Percentiles rank a stretch among this genome's conserved stretches.
phyloP scores from a whole-genome alignment of 2,329 filamentous ascomycete species.

The Sporothrix brasiliensis region DNA sequence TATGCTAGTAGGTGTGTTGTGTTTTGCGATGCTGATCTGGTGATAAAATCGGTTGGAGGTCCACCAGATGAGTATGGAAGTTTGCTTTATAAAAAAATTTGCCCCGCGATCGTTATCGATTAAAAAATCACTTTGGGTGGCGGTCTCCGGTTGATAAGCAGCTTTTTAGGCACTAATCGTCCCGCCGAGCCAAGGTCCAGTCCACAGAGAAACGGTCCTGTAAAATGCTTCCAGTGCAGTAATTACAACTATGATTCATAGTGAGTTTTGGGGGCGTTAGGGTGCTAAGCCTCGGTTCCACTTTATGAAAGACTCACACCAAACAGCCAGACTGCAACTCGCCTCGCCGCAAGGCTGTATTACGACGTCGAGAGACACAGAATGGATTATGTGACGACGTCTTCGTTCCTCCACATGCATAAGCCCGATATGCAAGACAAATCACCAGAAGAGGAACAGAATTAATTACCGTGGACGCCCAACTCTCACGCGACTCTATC shows the following conservation, averaged over 20 bases:
- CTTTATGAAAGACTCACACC: conserved; percentile 22
- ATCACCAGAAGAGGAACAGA: background rate
- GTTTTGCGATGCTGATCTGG: background rate
- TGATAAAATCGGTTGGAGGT: background rate
- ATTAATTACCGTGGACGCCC: background rate
- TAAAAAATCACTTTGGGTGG: conserved; percentile 22
- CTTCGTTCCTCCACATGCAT: background rate
- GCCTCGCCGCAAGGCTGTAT: background rate
- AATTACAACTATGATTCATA: conserved; percentile 27
- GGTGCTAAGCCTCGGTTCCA: conserved; percentile 14
- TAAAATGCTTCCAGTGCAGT: background rate
- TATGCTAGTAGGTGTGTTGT: background rate
- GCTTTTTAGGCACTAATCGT: conserved; percentile 9
- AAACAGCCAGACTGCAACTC: background rate
- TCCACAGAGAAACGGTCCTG: background rate
- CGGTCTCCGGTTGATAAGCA: conserved; percentile 31
- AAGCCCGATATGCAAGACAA: background rate
- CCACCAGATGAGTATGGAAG: background rate
- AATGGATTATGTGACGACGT: background rate
- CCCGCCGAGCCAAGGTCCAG: background rate
- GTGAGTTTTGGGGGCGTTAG: background rate
- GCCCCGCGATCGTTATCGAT: conserved; percentile 32
- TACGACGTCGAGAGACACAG: background rate
- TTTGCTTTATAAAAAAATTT: conserved; percentile 33
- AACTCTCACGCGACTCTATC: background rate